These are phyloP conservation scores for Rhizopogon vulgaris DNA, from an alignment of 768 basidiomycete species.

Conservation along the genomic window DNA sequence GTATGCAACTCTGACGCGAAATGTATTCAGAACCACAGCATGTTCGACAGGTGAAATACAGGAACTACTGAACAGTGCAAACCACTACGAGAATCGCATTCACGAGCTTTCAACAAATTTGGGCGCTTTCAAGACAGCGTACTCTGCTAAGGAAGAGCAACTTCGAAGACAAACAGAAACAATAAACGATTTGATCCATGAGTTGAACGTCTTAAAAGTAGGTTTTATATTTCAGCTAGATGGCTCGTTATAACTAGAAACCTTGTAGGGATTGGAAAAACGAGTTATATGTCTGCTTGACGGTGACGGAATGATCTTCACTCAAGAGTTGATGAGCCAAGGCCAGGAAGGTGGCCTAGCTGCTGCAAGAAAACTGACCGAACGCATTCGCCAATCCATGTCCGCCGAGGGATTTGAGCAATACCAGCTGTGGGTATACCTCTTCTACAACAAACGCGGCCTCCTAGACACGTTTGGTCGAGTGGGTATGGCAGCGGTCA, in stretches of 20 bases:
- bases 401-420: slow-evolving; percentile 18
- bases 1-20: background rate
- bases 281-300: slow-evolving; percentile 49
- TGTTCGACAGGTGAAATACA: slow-evolving; percentile 24
- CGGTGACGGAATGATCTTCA: slow-evolving; percentile 60
- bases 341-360: slow-evolving; percentile 53
- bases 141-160: slow-evolving; percentile 15
- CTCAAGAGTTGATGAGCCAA: slow-evolving; percentile 41
- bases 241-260: background rate
- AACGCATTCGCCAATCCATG: slow-evolving; percentile 21
- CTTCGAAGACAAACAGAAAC: slow-evolving; percentile 12
- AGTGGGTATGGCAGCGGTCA: slow-evolving; percentile 26
- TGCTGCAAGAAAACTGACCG: slow-evolving; percentile 45
- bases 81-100: slow-evolving; percentile 12
- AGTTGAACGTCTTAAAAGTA: slow-evolving; percentile 25
- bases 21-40: background rate
- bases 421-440: slow-evolving; percentile 52
- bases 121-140: slow-evolving; percentile 22
- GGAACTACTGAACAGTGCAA: slow-evolving; percentile 17
- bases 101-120: slow-evolving; percentile 18
- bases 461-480: slow-evolving; percentile 43
- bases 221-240: background rate
- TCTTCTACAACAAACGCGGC: slow-evolving; percentile 61
- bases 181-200: slow-evolving; percentile 11
- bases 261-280: slow-evolving; percentile 22